These are phyloP conservation scores for Reticulascus tulasneorum DNA, from an alignment of 2,329 filamentous ascomycete species.

Conservation along the genomic window DNA sequence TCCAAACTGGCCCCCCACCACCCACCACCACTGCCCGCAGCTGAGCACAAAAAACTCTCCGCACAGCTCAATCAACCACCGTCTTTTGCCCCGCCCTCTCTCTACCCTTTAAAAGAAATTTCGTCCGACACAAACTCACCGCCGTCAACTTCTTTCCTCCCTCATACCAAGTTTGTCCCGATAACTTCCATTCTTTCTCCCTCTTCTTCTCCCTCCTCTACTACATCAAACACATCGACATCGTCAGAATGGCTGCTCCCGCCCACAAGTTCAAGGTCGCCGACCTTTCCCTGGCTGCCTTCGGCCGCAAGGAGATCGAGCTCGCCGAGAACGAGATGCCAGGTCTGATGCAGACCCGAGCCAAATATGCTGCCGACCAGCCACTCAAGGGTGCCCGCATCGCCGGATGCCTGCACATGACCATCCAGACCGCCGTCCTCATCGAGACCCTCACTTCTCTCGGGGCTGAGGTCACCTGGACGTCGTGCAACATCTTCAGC, in stretches of 20 bases:
- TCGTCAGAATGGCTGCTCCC: constrained; percentile 64
- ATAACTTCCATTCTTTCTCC: constrained; percentile 5
- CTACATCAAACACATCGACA: constrained; percentile 12
- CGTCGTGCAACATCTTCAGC: constrained; percentile 99
- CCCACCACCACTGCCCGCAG: constrained; percentile 2
- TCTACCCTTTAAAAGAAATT: constrained; percentile 9
- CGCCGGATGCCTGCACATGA: constrained; percentile 98
- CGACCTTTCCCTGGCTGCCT: constrained; percentile 95
- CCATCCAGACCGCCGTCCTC: constrained; percentile 98
- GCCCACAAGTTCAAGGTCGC: constrained; percentile 97
- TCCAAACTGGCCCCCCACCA: too few relatives aligned
- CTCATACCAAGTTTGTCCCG: constrained; percentile 8
- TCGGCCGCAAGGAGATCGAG: constrained; percentile 98
- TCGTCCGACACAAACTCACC: constrained; percentile 12
- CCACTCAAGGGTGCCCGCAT: constrained; percentile 92
- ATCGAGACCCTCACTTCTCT: constrained; percentile 95
- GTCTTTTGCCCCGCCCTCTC: constrained; percentile 8
- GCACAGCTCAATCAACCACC: too few relatives aligned
- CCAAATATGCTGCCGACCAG: constrained; percentile 89
- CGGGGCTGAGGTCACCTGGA: constrained; percentile 98
- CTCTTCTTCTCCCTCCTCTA: constrained; percentile 12
- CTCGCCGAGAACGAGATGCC: constrained; percentile 97
- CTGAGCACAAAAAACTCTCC: constrained; percentile 13
- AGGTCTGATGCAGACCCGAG: constrained; percentile 91
- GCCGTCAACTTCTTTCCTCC: constrained; percentile 11